A percentile compares a stretch with the other conserved stretches of the same genome.
Conservation (phyloP, 768 basidiomycete genomes). For the Agrocybe pediades region DNA sequence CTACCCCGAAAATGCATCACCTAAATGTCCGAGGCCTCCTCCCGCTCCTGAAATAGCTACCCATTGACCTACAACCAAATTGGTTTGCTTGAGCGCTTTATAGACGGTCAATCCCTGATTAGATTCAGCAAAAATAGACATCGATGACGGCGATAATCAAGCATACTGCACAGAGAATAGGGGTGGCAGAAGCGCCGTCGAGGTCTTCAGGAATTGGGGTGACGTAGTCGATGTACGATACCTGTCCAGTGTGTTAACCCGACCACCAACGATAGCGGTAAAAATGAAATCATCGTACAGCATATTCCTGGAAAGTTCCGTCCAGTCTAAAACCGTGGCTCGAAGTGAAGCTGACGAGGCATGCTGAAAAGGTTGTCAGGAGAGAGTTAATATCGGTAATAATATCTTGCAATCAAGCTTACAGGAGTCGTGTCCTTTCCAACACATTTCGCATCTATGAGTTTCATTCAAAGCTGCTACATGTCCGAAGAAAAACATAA, state of each 20-base stretch:
- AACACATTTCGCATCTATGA: conserved; percentile 76
- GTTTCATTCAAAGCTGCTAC: background rate
- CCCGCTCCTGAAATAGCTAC: conserved; percentile 76
- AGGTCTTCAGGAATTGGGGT: conserved; percentile 75
- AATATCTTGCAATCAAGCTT: background rate
- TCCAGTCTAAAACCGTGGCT: conserved; percentile 65
- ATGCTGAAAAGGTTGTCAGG: conserved; percentile 33
- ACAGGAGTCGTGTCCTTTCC: conserved; percentile 59
- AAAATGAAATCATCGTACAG: conserved; percentile 35
- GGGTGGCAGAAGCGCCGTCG: conserved; percentile 63
- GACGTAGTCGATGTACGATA: conserved; percentile 66
- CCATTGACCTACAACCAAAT: conserved; percentile 65
- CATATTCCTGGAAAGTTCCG: conserved; percentile 73
- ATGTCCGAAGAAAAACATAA: too few species aligned
- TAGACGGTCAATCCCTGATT: conserved; percentile 76
- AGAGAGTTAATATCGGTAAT: background rate
- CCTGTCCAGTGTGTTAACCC: conserved; percentile 26
- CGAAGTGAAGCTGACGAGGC: conserved; percentile 38
- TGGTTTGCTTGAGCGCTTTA: conserved; percentile 71
- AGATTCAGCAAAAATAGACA: background rate
- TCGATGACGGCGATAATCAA: background rate
- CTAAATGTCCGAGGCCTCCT: conserved; percentile 80
- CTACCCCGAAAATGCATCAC: conserved; percentile 21
- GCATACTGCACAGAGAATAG: conserved; percentile 72
- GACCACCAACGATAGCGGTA: background rate